Evolutionary conservation across 2,329 filamentous ascomycete genomes (phyloP), one percentile per base, ranked within the genome.

Genomic region (Pseudogymnoascus pannorum): DNA sequence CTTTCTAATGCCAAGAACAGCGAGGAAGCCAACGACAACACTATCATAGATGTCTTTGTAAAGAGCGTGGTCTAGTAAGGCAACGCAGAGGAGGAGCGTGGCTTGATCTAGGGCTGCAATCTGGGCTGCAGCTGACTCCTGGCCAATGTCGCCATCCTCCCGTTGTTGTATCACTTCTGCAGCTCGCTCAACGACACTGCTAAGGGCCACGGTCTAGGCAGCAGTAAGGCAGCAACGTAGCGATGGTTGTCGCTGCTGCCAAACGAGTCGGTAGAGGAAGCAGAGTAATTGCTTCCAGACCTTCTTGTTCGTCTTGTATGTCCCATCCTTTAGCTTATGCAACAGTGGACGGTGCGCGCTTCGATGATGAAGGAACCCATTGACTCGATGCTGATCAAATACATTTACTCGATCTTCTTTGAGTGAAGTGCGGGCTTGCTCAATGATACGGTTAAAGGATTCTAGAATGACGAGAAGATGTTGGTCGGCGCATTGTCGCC

Each of bases 281-380:
- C 58, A 62, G 18, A 64, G 58, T 29, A 64, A 58, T 35, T 62
- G 60, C 61, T 64, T 62, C 60, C 16, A 62, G 40, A 61, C 51
- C 48, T 63, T 61, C 58, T 64, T 61, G 31, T 63, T 61, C 22
- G 0, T 57, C 3, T n/a, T 8, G 58, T 64, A 64, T 12, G 59
- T 64, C 16, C 2, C 11, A 18, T 59, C 40, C 20, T 63, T 38
- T 2, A 64, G 59, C 57, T 61, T 63, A 26, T 63, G 48, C 29
- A 31, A 31, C n/a, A n/a, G n/a, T 24, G 58, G 59, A 5, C 38
- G 16, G 14, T 20, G 18, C 1, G 58, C 22, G 20, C 7, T 59
- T 12, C 51, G 54, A 18, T 42, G 58, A 8, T 29, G 51, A 36
- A 64, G 7, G 42, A 63, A 64, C 38, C 61, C 59, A 59, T 63